These are phyloP conservation scores for Aspergillus cristatus DNA, from an alignment of 495 filamentous ascomycete species.

Conservation along the genomic window DNA sequence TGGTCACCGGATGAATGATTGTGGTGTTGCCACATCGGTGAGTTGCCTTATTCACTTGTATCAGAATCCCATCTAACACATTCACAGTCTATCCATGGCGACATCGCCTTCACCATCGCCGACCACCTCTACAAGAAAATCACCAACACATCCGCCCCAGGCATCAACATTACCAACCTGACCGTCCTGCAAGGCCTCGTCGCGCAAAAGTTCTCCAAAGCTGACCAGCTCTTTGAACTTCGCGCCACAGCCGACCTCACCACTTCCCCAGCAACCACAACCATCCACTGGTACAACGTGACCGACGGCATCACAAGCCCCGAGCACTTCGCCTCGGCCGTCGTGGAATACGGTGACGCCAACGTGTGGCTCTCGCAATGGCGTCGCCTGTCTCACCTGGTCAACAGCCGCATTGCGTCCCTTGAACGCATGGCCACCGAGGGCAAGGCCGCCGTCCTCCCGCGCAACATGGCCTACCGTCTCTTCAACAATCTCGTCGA, in stretches of 20 bases:
- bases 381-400: slow-evolving; percentile 40
- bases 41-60: slow-evolving; percentile 6
- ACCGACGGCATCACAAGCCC: slow-evolving; percentile 3
- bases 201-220: slow-evolving; percentile 12
- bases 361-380: slow-evolving; percentile 11
- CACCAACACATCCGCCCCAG: too few species aligned
- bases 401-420: slow-evolving; percentile 44
- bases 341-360: slow-evolving; percentile 10
- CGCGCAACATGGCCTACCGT: slow-evolving; percentile 7
- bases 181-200: slow-evolving; percentile 15
- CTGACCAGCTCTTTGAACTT: slow-evolving; percentile 26
- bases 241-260: slow-evolving; percentile 15
- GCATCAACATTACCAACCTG: slow-evolving; percentile 21
- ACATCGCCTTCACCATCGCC: not conserved
- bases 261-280: too few species aligned
- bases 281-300: slow-evolving; percentile 27
- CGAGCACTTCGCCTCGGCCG: slow-evolving; percentile 14
- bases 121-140: slow-evolving; percentile 11
- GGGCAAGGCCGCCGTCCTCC: slow-evolving; percentile 17
- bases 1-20: slow-evolving; percentile 28
- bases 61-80: slow-evolving; percentile 4
- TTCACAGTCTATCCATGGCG: not conserved
- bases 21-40: slow-evolving; percentile 27
- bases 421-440: slow-evolving; percentile 19
- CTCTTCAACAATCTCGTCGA: slow-evolving; percentile 27